Conservation (phyloP, 257 asterid genomes). For the Petunia secreta region DNA sequence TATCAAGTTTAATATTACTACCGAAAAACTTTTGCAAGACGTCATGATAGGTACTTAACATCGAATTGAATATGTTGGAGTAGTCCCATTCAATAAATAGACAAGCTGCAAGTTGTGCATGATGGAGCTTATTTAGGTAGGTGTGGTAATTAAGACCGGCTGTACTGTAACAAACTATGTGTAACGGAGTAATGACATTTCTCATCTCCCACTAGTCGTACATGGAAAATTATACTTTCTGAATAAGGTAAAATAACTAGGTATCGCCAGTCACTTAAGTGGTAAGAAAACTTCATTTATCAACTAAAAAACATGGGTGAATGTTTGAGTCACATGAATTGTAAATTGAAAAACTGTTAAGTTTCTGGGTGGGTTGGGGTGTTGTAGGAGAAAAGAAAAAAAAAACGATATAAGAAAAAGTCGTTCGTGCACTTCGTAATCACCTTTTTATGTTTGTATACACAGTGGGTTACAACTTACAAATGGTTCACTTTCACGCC, state of each 20-base stretch:
- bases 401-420: background rate
- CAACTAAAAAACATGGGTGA: too few species aligned
- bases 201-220: background rate
- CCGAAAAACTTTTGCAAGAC: background rate
- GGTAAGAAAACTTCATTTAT: too few species aligned
- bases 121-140: background rate
- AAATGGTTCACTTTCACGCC: background rate
- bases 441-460: too few species aligned
- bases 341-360: too few species aligned
- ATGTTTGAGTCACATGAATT: too few species aligned
- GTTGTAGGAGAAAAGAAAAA: background rate
- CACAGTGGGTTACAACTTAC: background rate
- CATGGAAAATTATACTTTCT: background rate
- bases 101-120: background rate
- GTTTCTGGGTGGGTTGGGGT: too few species aligned
- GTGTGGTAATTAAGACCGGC: background rate
- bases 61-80: background rate
- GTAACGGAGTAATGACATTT: background rate
- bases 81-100: background rate
- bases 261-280: too few species aligned
- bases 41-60: background rate
- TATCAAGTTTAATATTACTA: background rate
- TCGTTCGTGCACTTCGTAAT: background rate
- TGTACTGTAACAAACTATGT: background rate
- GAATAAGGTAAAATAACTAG: too few species aligned